Evolutionary conservation across 352 stramenopile species (phyloP), one percentile per base, ranked within the genome.

Genomic region (Pythium sp.): DNA sequence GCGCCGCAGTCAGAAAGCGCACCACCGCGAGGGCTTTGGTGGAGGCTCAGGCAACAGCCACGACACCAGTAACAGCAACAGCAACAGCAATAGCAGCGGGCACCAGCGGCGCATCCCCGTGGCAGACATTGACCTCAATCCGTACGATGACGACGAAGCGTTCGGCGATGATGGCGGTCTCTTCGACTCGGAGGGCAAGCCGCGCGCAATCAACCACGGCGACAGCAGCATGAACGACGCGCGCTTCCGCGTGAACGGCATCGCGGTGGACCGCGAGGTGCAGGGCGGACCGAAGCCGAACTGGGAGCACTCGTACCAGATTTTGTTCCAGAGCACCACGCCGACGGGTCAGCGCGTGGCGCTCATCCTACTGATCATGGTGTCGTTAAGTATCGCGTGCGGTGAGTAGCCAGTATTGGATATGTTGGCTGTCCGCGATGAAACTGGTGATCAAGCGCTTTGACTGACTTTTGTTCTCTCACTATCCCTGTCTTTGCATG

Each of bases 311-410:
- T 77, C 89, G 62, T 93, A 93, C 69, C 76, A 91, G 69, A 72
- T 91, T 11, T 71, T 93, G 54, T 93, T 91, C 70, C 70, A 89
- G 68, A 91, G 78, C 65, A 90, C 78, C 58, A 93, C 83, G 6
- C 85, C 85, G 0, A 80, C 81, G 53, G 85, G 85, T 14, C 85
- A 93, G 69, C 70, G 67, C 61, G 77, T 91, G 34, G 85, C 85
- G 24, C 79, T 93, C 46, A 78, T 85, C 20, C 63, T 93, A 46
- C 80, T 93, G 46, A 77, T 89, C 47, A 75, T 91, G 68, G 85
- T 93, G 41, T 90, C 80, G 20, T 65, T 90, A 49, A 91, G 83
- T 47, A 84, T 93, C 54, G 85, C 75, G 8, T 72, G 76, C 63
- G 62, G 78, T 87, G 62, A 62, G 84, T 90, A 6, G 9, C 43